Percentiles rank a stretch among this genome's conserved stretches.
phyloP scores from a whole-genome alignment of 2,329 filamentous ascomycete genomes.

The Hymenoscyphus fraxineus region DNA sequence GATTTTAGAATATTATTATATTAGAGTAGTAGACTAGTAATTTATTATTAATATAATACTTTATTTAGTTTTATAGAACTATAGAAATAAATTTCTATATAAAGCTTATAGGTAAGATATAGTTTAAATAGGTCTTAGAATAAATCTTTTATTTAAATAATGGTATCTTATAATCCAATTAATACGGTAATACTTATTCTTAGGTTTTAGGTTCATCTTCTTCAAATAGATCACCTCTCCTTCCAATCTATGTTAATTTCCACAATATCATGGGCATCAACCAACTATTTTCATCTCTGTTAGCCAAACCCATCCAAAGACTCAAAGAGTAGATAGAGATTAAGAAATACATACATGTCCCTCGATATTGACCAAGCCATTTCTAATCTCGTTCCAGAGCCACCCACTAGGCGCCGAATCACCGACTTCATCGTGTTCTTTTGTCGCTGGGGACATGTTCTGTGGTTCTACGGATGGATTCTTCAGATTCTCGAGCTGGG shows the following conservation, averaged over 20 bases:
- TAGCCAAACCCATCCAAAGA: background rate
- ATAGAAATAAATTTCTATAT: too few species aligned
- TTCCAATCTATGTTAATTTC: background rate
- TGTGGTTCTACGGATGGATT: background rate
- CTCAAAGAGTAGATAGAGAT: background rate
- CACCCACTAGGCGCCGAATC: background rate
- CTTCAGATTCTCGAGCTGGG: background rate
- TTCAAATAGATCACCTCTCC: too few species aligned
- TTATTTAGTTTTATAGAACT: too few species aligned
- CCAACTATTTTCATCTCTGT: background rate
- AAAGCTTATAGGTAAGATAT: too few species aligned
- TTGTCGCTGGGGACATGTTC: background rate
- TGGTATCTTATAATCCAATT: too few species aligned
- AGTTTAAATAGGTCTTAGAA: too few species aligned
- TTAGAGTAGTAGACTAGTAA: too few species aligned
- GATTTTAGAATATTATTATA: too few species aligned
- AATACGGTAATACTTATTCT: too few species aligned
- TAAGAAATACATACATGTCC: background rate
- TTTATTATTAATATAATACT: too few species aligned
- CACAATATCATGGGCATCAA: background rate
- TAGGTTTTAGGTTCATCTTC: too few species aligned
- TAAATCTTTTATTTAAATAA: too few species aligned
- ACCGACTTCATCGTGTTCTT: background rate
- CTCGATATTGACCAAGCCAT: background rate
- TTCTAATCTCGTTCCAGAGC: background rate